Evolutionary conservation across 2,329 filamentous ascomycete genomes (phyloP), one percentile per base, ranked within the genome.

Genomic region (Apiospora saccharicola): DNA sequence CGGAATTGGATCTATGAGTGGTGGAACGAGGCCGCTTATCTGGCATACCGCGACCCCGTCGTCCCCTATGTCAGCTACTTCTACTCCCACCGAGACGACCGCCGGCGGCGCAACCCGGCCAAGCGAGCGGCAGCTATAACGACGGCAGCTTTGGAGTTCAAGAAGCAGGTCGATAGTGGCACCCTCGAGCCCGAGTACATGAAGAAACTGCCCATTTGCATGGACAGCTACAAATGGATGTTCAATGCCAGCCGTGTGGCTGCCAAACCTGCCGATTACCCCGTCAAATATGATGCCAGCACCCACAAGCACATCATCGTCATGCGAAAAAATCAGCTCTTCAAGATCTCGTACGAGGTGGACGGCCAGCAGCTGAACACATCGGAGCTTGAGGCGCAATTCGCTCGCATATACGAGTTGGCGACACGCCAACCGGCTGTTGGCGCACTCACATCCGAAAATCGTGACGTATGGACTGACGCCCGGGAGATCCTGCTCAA

Each of bases 51-150:
- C 76, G 96, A 98, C 82, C 96, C 96, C 14, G 94, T 99, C 67
- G 94, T 98, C 24, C 96, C 96, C 74, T 99, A 98, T 81, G 96
- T 99, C 80, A 98, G 94, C 84, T 99, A 99, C 89, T 99, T 99
- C 86, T 99, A 99, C 87, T 98, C 95, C 71, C 96, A 98, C 86
- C 91, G 94, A 77, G 96, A 99, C 83, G 97, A 99, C 84, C 91
- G 94, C 77, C 90, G 92, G 80, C 91, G 96, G 76, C 91, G 95
- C 75, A 91, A 98, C 82, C 96, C 96, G 0, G 92, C 93, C 75
- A 97, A 97, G 88, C 93, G 96, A 75, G 96, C 96, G 4, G 96
- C 96, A 4, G 95, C 96, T 75, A 93, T 99, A 76, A 91, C 94
- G 0, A 94, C 93, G 1, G 92, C 94, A 10, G 92, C 91, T 1